Conservation (phyloP, 768 basidiomycete genomes). For the Pholiota molesta region DNA sequence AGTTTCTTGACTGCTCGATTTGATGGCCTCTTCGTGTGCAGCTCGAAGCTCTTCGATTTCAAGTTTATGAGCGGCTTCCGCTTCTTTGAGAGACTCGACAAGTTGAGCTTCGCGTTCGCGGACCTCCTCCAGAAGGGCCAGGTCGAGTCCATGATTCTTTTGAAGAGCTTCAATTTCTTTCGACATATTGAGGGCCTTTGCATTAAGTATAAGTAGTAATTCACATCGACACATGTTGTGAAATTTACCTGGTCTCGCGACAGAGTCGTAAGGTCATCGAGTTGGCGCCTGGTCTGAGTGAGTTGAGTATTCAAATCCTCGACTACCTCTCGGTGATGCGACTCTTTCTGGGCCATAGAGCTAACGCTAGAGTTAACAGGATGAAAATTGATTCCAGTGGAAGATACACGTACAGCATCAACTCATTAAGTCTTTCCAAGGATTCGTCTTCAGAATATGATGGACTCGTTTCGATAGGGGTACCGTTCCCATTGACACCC, state of each 20-base stretch:
- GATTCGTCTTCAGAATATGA: conserved; percentile 68
- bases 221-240: background rate
- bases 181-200: conserved; percentile 83
- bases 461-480: conserved; percentile 38
- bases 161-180: conserved; percentile 80
- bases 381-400: background rate
- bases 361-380: conserved; percentile 40
- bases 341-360: conserved; percentile 98
- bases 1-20: conserved; percentile 41
- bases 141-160: conserved; percentile 55
- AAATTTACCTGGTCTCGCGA: conserved; percentile 80
- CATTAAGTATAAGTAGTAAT: conserved; percentile 5
- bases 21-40: conserved; percentile 49
- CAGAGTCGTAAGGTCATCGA: conserved; percentile 79
- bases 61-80: conserved; percentile 51
- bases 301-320: conserved; percentile 73
- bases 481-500: conserved; percentile 41
- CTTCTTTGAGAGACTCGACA: conserved; percentile 49
- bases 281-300: conserved; percentile 68
- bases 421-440: conserved; percentile 80
- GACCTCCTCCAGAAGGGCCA: conserved; percentile 55
- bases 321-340: conserved; percentile 81
- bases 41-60: conserved; percentile 51
- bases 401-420: conserved; percentile 76
- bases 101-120: conserved; percentile 61